phyloP scores from a whole-genome alignment of 23 red algal species.

The Gracilariopsis chorda region DNA sequence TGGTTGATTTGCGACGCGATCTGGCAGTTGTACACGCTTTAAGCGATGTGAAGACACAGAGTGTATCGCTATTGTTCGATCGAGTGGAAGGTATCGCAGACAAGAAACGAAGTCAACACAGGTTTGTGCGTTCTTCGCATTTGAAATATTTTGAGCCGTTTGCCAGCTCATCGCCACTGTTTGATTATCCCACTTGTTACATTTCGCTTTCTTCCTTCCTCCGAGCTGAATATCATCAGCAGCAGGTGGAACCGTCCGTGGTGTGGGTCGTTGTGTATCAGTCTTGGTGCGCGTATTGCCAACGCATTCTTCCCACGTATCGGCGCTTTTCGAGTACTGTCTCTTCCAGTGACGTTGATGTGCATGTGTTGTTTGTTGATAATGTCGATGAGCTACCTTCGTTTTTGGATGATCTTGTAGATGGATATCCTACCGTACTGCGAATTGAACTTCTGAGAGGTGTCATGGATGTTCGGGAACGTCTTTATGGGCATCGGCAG shows the following conservation, averaged over 20 bases:
- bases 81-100: neutral
- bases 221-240: neutral
- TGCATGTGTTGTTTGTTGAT: neutral
- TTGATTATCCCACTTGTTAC: neutral
- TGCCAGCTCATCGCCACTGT: neutral
- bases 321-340: neutral
- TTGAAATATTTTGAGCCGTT: neutral
- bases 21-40: neutral
- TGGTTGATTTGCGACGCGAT: neutral
- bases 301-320: neutral
- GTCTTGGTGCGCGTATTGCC: neutral
- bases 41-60: too few species aligned
- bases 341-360: neutral
- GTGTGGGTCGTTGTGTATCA: neutral
- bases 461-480: neutral
- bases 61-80: neutral
- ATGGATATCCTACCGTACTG: slow-evolving; percentile 5
- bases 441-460: neutral
- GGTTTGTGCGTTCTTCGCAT: neutral
- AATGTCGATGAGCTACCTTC: neutral
- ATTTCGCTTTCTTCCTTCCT: neutral
- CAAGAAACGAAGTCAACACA: neutral
- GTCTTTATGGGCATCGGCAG: neutral
- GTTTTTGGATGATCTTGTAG: neutral
- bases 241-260: neutral